Percentiles rank a stretch among this genome's conserved stretches.
phyloP scores from a whole-genome alignment of 2,329 filamentous ascomycete species.

The Trichoderma guizhouense region DNA sequence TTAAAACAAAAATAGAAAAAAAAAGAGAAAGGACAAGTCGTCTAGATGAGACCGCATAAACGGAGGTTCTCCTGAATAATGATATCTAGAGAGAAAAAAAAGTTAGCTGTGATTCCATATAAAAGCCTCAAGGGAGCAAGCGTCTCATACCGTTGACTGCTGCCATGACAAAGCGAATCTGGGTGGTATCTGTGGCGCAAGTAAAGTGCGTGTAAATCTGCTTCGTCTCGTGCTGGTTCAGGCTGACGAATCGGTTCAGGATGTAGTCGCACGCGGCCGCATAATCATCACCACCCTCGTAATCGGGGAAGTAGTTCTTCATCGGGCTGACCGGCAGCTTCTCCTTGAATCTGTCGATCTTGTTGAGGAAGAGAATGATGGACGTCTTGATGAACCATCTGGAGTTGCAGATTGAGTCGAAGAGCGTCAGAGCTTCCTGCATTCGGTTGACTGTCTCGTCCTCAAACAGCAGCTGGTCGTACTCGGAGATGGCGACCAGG shows the following conservation, averaged over 20 bases:
- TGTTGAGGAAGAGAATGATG: slow-evolving; percentile 86
- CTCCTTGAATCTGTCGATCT: slow-evolving; percentile 85
- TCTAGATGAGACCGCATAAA: slow-evolving; percentile 92
- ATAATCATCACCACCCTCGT: slow-evolving; percentile 94
- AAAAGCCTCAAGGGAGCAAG: slow-evolving; percentile 4
- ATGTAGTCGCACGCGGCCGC: slow-evolving; percentile 97
- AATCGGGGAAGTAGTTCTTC: slow-evolving; percentile 86
- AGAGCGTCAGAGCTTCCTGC: slow-evolving; percentile 83
- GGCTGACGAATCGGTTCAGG: slow-evolving; percentile 93
- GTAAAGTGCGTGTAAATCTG: slow-evolving; percentile 99
- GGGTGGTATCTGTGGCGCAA: slow-evolving; percentile 96
- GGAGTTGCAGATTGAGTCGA: slow-evolving; percentile 84
- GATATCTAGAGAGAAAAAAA: slow-evolving; percentile 63
- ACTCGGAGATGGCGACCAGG: slow-evolving; percentile 94
- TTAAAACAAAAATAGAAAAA: slow-evolving; percentile 24
- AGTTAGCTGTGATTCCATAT: slow-evolving; percentile 39
- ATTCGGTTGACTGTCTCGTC: slow-evolving; percentile 96
- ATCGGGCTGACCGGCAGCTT: slow-evolving; percentile 81
- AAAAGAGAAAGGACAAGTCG: slow-evolving; percentile 31
- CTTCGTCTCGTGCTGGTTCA: slow-evolving; percentile 99
- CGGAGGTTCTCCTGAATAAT: slow-evolving; percentile 99
- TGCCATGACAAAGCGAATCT: slow-evolving; percentile 99
- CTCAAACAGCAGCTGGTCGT: slow-evolving; percentile 93
- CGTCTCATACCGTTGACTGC: slow-evolving; percentile 85
- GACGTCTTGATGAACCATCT: slow-evolving; percentile 89